phyloP scores from a whole-genome alignment of 2,329 filamentous ascomycete genomes.

The Botrytis sinoallii region DNA sequence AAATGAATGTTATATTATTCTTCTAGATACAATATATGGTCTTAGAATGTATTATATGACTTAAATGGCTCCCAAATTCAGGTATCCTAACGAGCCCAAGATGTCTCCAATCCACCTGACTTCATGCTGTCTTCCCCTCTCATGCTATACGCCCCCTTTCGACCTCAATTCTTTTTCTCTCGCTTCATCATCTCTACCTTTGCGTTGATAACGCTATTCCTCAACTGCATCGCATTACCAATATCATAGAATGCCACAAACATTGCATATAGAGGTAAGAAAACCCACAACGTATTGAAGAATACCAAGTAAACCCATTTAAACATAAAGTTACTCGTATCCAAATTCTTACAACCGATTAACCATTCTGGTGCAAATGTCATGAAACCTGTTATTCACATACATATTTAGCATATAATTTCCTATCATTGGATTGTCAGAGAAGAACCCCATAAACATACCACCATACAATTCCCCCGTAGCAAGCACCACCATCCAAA shows the following conservation, averaged over 20 bases:
- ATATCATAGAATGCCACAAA: conserved; percentile 56
- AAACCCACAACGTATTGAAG: conserved; percentile 68
- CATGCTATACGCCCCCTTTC: not conserved
- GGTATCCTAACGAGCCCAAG: not conserved
- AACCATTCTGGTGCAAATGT: conserved; percentile 71
- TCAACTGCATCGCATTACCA: conserved; percentile 49
- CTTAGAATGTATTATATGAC: not conserved
- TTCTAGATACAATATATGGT: not conserved
- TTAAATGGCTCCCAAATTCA: not conserved
- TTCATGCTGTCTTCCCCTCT: not conserved
- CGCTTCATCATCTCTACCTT: conserved; percentile 27
- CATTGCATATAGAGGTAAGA: conserved; percentile 58
- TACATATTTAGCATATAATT: conserved; percentile 1
- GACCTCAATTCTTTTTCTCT: conserved; percentile 21
- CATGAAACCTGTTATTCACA: conserved; percentile 54
- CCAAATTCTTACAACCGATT: conserved; percentile 58
- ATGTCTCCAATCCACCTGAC: not conserved
- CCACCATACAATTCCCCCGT: conserved; percentile 66
- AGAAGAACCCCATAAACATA: conserved; percentile 35
- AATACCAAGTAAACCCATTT: conserved; percentile 64
- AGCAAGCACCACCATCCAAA: conserved; percentile 63
- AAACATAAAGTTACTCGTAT: conserved; percentile 62
- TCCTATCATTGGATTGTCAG: not conserved
- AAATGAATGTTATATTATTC: not conserved
- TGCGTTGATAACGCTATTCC: conserved; percentile 32